These are phyloP conservation scores for Aschersonia sp. DNA, from an alignment of 2,329 filamentous ascomycete species.

Conservation along the genomic window DNA sequence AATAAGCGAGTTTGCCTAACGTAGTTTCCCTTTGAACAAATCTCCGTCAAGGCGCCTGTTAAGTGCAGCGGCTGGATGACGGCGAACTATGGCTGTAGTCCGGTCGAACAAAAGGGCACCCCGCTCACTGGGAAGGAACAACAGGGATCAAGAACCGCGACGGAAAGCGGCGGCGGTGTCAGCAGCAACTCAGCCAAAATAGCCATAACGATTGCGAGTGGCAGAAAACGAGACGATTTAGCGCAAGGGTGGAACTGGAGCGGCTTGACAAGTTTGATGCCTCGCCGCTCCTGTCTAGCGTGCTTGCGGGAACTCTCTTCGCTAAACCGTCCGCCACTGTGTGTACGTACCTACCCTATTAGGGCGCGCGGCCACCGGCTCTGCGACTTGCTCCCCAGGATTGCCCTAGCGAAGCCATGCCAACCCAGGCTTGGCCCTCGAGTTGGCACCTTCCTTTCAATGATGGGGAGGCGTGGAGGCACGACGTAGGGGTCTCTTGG, in stretches of 20 bases:
- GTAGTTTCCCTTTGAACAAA: not conserved
- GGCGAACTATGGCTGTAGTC: not conserved
- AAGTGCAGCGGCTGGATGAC: not conserved
- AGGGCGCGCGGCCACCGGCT: conserved; percentile 2
- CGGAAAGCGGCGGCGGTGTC: not conserved
- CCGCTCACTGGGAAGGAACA: not conserved
- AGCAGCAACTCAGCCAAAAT: too few relatives aligned
- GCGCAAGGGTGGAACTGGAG: not conserved
- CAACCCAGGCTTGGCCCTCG: not conserved
- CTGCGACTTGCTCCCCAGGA: not conserved
- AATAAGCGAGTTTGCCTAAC: too few relatives aligned
- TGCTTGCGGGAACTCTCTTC: conserved; percentile 2
- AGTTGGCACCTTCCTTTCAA: not conserved
- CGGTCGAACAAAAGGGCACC: not conserved
- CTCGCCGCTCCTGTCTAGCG: conserved; percentile 1
- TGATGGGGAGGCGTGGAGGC: too few relatives aligned
- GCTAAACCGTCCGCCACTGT: conserved; percentile 2
- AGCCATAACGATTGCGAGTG: not conserved
- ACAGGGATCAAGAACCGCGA: not conserved
- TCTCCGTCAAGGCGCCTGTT: not conserved
- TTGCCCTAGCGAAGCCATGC: not conserved
- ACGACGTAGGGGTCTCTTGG: too few relatives aligned
- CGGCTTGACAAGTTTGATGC: not conserved
- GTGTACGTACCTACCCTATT: not conserved
- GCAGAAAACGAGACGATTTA: not conserved